Evolutionary conservation across 75 land plant species (phyloP).

Genomic region (Azolla pinnata): DNA sequence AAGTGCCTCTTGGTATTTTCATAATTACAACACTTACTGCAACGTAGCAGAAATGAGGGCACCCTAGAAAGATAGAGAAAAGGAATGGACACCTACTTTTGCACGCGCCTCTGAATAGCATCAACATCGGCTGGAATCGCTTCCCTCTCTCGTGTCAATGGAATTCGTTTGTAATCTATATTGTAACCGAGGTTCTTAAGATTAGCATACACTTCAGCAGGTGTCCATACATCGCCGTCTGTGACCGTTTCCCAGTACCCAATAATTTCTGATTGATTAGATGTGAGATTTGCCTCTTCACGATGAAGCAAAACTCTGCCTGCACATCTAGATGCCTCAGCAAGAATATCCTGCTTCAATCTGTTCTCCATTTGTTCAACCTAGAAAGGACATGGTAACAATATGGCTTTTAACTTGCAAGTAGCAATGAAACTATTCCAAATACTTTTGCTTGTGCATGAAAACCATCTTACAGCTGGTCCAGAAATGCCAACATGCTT

Average conservation of each 20-base stretch:
- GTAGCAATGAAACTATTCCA: no score
- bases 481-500: constrained; percentile 94
- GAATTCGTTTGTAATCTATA: constrained; percentile 66
- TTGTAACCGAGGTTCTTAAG: constrained; percentile 62
- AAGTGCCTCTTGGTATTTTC: no score
- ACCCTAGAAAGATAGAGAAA: no score
- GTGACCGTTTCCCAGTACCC: constrained; percentile 90
- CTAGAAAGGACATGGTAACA: constrained; percentile 29
- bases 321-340: constrained; percentile 60
- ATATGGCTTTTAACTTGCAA: no score
- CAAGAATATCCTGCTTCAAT: constrained; percentile 81
- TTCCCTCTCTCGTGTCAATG: constrained; percentile 86
- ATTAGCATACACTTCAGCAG: constrained; percentile 71
- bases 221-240: constrained; percentile 73
- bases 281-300: constrained; percentile 59
- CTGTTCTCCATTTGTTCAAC: constrained; percentile 96
- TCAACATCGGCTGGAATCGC: constrained; percentile 81
- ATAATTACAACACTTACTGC: no score
- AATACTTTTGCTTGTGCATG: no score
- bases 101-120: constrained; percentile 62
- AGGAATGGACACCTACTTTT: no score
- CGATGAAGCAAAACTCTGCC: constrained; percentile 81
- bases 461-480: constrained; percentile 50
- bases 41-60: no score
- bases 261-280: constrained; percentile 51